Evolutionary conservation across 2,329 filamentous ascomycete genomes (phyloP).

Genomic region (Penicillium sp.): DNA sequence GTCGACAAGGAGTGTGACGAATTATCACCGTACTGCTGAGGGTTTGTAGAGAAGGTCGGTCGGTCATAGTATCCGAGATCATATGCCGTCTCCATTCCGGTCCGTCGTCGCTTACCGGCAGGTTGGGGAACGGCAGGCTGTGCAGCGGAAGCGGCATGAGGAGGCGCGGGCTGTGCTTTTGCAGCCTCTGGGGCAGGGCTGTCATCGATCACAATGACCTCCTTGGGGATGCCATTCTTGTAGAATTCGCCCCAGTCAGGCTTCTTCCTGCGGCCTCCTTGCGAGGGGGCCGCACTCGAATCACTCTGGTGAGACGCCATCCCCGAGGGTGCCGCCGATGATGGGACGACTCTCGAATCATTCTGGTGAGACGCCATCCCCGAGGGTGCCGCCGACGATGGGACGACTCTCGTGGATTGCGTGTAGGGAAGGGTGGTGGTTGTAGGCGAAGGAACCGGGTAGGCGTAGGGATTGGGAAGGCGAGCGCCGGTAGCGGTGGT

Average conservation of each 20-base stretch:
- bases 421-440: conserved; percentile 33
- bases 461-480: conserved; percentile 45
- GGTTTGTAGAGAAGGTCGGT: conserved; percentile 69
- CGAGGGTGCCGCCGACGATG: conserved; percentile 37
- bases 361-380: conserved; percentile 40
- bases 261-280: conserved; percentile 48
- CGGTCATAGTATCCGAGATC: conserved; percentile 71
- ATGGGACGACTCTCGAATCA: no score
- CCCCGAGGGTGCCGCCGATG: conserved; percentile 31
- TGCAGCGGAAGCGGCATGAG: conserved; percentile 23
- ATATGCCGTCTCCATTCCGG: conserved; percentile 58
- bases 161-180: conserved; percentile 22
- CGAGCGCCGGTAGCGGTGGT: conserved; percentile 40
- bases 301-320: conserved; percentile 41
- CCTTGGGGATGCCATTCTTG: conserved; percentile 76
- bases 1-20: conserved; percentile 73
- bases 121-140: conserved; percentile 40
- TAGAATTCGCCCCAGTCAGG: conserved; percentile 81
- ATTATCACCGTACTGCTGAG: conserved; percentile 65
- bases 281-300: conserved; percentile 39
- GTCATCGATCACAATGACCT: conserved; percentile 78
- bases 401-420: conserved; percentile 37
- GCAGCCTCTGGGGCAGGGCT: conserved; percentile 53
- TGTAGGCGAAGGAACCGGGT: conserved; percentile 36
- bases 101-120: conserved; percentile 70